A percentile compares a stretch with the other conserved stretches of the same genome.
Conservation (phyloP, 495 filamentous ascomycete species). For the Aspergillus heteromorphus region DNA sequence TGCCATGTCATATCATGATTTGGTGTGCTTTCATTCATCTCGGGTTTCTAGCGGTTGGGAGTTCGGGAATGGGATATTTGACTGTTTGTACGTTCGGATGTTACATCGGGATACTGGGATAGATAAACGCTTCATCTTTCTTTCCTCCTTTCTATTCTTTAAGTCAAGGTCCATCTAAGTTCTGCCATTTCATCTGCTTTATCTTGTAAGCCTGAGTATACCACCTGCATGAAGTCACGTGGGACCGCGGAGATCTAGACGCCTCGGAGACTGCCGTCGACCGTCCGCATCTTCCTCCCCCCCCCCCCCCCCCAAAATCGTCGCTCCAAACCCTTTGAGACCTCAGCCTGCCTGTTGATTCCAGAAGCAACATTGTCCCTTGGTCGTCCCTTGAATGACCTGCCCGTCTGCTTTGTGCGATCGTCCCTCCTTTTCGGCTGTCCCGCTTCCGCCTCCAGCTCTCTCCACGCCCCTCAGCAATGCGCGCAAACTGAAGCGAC, state of each 20-base stretch:
- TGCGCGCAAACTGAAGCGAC: slow-evolving; percentile 31
- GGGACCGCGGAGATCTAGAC: slow-evolving; percentile 7
- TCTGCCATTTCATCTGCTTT: neutral
- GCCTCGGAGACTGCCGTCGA: neutral
- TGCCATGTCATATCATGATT: neutral
- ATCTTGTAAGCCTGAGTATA: neutral
- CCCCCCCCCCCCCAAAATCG: too few species aligned
- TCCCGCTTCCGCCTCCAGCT: neutral
- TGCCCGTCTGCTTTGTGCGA: neutral
- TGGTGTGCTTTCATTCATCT: neutral
- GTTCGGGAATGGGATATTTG: neutral
- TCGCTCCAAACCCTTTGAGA: neutral
- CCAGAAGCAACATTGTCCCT: neutral
- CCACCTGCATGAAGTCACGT: slow-evolving; percentile 8
- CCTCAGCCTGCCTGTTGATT: neutral
- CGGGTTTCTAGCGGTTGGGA: neutral
- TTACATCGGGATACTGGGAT: neutral
- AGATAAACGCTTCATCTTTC: neutral
- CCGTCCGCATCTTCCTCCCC: neutral
- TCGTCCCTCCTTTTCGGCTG: slow-evolving; percentile 5
- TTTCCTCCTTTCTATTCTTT: too few species aligned
- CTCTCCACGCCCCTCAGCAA: slow-evolving; percentile 23
- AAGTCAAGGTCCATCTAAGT: neutral
- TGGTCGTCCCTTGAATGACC: neutral
- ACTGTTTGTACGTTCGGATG: neutral